phyloP scores from a whole-genome alignment of 2,329 filamentous ascomycete genomes.

The Diaporthe sp. region DNA sequence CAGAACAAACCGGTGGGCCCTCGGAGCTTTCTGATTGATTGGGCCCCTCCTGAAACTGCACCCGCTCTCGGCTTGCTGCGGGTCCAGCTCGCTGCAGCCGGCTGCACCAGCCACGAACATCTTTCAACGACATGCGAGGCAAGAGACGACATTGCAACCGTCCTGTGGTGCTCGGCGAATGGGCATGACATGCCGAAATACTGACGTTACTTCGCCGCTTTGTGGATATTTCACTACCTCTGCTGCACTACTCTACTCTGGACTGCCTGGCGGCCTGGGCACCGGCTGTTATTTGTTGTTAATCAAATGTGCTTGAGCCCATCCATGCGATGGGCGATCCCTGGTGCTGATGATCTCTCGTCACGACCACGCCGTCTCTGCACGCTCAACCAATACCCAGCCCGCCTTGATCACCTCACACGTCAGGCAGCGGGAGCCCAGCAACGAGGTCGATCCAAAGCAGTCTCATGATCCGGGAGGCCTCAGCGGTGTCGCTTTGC shows the following conservation, averaged over 20 bases:
- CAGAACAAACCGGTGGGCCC: conserved; percentile 10
- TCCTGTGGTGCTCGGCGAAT: neutral
- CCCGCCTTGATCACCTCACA: conserved; percentile 5
- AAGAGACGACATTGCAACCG: neutral
- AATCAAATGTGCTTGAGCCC: conserved; percentile 7
- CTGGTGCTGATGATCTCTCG: conserved; percentile 6
- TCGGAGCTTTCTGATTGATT: conserved; percentile 13
- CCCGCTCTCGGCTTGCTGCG: neutral
- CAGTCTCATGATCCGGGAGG: conserved; percentile 15
- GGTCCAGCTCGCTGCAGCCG: neutral
- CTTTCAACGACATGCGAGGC: conserved; percentile 28
- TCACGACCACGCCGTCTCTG: conserved; percentile 18
- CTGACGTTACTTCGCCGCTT: conserved; percentile 19
- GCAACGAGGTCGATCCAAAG: conserved; percentile 1
- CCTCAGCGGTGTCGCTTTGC: conserved; percentile 8
- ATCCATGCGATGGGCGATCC: neutral
- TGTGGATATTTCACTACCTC: neutral
- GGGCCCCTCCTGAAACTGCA: conserved; percentile 18
- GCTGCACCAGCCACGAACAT: conserved; percentile 27
- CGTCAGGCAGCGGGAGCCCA: neutral
- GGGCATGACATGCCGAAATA: neutral
- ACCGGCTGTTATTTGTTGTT: neutral
- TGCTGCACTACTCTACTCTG: neutral
- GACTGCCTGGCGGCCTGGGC: conserved; percentile 5
- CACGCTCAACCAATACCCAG: conserved; percentile 7